Base-by-base conservation (phyloP, 2,329 filamentous ascomycete genomes). In the Peltaster fructicola region DNA sequence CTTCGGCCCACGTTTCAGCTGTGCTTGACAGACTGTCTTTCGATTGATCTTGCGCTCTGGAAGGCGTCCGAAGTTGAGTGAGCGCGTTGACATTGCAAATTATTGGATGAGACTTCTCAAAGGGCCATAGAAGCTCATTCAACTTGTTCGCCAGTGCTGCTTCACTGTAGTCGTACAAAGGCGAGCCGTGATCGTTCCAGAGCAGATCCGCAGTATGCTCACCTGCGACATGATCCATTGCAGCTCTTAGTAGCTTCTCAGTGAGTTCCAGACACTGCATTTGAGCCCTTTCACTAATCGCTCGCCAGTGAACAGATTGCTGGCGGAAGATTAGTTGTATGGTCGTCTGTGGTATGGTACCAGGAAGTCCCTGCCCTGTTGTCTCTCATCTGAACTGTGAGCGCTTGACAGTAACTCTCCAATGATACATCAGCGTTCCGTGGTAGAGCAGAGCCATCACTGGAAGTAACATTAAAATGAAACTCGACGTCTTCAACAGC, bases 101-200 rank as follows among this genome's bases (percentile, higher is more conserved):
- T 15, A 14, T 13, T 15, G 14, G 24, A 26, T 26, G 24, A 14
- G 17, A 15, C 12, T 26, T 21, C 7, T 15, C 15, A 20, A 20
- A 21, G 4, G 24, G 24, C 24, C 24, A 26, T 8, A 26, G 17
- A 7, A 26, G 14, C 5, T 26, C 24, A 11, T 21, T 15, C 12
- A 26, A 14, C 13, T 14, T 15, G 15, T 19, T 14, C 8, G 20
- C 24, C 8, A 26, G 17, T 20, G n/a, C 9, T 26, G 18, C n/a
- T 19, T 15, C n/a, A n/a, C 17, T 14, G 12, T 20, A 17, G n/a
- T 21, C 24, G 7, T 3, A n/a, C 5, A 20, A 15, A 10, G 17
- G 21, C 17, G 8, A 14, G 4, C 21, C 4, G 16, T 20, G 21
- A 14, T n/a, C n/a, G n/a, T 14, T 15, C 15, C 17, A 14, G 5